A percentile compares a stretch with the other conserved stretches of the same genome.
These are phyloP conservation scores for Phytophthora aleatoria DNA, from an alignment of 352 stramenopile genomes.

Conservation along the genomic window DNA sequence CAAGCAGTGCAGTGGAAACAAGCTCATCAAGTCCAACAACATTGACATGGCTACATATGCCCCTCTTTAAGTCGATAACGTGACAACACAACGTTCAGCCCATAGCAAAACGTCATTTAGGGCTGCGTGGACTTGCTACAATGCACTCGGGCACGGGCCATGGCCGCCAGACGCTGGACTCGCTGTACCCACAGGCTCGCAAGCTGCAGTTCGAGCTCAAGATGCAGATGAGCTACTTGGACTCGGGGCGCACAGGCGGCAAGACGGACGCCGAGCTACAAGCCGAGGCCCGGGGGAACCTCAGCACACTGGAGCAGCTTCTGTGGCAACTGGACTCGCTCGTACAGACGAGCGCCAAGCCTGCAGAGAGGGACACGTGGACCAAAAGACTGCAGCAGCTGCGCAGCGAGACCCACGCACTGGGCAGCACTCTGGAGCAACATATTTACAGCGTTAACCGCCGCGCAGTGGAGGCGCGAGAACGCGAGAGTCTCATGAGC, in stretches of 20 bases:
- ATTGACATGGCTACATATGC: not conserved
- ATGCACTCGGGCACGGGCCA: not conserved
- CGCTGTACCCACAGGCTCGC: slow-evolving; percentile 79
- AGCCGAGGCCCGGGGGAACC: slow-evolving; percentile 67
- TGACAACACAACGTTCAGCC: not conserved
- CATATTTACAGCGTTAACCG: slow-evolving; percentile 76
- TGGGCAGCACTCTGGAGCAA: slow-evolving; percentile 76
- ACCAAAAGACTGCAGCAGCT: slow-evolving; percentile 81
- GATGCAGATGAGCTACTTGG: slow-evolving; percentile 88
- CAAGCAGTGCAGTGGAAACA: too few species aligned
- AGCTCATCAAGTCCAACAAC: too few species aligned
- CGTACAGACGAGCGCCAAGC: slow-evolving; percentile 57
- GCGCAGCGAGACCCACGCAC: slow-evolving; percentile 65
- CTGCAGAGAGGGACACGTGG: slow-evolving; percentile 74
- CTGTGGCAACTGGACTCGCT: slow-evolving; percentile 87
- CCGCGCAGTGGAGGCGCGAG: slow-evolving; percentile 66
- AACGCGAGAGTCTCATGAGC: slow-evolving; percentile 78
- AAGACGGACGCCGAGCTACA: slow-evolving; percentile 68
- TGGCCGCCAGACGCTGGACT: slow-evolving; percentile 50
- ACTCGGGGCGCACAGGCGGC: slow-evolving; percentile 58
- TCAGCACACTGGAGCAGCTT: slow-evolving; percentile 74
- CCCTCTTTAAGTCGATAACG: not conserved
- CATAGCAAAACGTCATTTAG: not conserved
- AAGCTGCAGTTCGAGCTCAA: slow-evolving; percentile 91
- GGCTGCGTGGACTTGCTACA: not conserved